Evolutionary conservation across 768 basidiomycete genomes (phyloP), one percentile per base, ranked within the genome.

Genomic region (Serendipita sp.): DNA sequence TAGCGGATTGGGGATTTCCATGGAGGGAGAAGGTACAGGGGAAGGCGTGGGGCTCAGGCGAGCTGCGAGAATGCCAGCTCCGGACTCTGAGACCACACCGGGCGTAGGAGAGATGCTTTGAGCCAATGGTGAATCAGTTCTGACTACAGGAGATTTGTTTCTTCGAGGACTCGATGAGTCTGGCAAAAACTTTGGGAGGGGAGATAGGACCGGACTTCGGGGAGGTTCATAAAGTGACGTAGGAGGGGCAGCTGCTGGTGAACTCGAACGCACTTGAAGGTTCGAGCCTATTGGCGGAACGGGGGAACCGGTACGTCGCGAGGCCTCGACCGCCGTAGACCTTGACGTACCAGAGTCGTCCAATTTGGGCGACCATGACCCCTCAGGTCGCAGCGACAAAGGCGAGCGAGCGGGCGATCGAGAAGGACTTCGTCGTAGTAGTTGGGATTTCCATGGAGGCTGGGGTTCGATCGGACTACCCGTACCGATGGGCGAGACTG

Each of bases 311-410:
- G 48, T 51, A 8, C 48, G 48, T 51, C 48, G 48, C 34, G 37
- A n/a, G 56, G 56, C 37, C 56, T 60, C 30, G 56, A 38, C 56
- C 56, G 56, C 35, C 28, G 56, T 60, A n/a, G 56, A 60, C 56
- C 48, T 7, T 53, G 30, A 16, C 28, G 16, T 10, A 18, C 10
- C 8, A 8, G 56, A 35, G 56, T 32, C 37, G 16, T 38, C 56
- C 37, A 32, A n/a, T 54, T 54, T 15, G 15, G 53, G 53, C 15
- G 53, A 54, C 13, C 37, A 30, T 38, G 28, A 30, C 11, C 18
- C n/a, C 11, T 32, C 28, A 3, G 28, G 16, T 10, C 28, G 56
- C 10, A 34, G 48, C 4, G 28, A 60, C 10, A n/a, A 34, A 30
- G 56, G 37, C 16, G 18, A 37, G 30, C 16, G 28, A 10, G 10